These are phyloP conservation scores for Ganoderma boninense DNA, from an alignment of 1,284 basidiomycete species.

Conservation along the genomic window DNA sequence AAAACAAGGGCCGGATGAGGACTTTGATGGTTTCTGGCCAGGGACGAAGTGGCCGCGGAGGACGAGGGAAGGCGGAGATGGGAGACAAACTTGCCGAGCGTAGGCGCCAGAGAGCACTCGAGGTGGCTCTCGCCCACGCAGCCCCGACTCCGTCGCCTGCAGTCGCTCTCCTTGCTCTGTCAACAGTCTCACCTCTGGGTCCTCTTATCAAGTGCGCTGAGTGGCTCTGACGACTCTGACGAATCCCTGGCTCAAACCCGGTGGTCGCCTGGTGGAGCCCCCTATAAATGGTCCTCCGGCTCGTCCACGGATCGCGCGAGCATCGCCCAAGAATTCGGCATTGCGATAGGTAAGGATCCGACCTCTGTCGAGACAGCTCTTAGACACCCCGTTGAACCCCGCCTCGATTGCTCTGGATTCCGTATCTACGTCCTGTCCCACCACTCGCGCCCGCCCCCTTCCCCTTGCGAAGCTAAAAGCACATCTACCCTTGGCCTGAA, in stretches of 20 bases:
- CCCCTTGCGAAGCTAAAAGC: constrained; percentile 14
- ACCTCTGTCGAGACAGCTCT: constrained; percentile 9
- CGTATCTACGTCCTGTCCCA: background rate
- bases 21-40: background rate
- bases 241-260: background rate
- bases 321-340: background rate
- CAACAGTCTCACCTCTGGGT: background rate
- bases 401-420: constrained; percentile 7
- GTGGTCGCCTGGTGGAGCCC: background rate
- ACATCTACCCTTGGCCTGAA: background rate
- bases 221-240: background rate
- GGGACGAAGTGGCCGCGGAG: background rate
- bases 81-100: background rate
- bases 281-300: background rate
- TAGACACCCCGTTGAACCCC: constrained; percentile 9
- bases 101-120: background rate
- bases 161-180: background rate
- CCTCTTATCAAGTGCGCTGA: background rate
- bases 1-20: background rate
- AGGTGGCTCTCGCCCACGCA: constrained; percentile 20
- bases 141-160: background rate
- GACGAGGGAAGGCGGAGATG: background rate
- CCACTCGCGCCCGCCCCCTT: background rate
- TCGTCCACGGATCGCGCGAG: background rate
- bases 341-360: constrained; percentile 21